Percentiles rank a stretch among this genome's conserved stretches.
Evolutionary conservation across 306 rosid species (phyloP).

Genomic region (Quillaja saponaria): DNA sequence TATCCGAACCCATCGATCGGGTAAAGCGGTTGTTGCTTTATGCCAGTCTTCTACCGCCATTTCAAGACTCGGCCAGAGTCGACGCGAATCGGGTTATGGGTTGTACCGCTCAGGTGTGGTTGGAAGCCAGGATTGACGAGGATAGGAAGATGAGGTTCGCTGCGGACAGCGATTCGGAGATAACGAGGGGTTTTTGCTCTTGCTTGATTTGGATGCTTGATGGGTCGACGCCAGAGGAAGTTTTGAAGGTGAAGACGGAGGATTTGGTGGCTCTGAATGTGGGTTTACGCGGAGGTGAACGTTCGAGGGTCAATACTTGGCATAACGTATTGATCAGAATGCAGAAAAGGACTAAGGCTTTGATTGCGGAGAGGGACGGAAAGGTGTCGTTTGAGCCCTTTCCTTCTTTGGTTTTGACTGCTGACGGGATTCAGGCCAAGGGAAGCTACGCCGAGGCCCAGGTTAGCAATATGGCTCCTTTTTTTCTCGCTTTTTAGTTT

Average conservation of each 20-base stretch:
- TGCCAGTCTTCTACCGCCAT: slow-evolving; percentile 42
- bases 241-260: slow-evolving; percentile 54
- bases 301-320: slow-evolving; percentile 93
- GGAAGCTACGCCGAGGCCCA: slow-evolving; percentile 95
- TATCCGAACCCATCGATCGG: slow-evolving; percentile 66
- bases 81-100: slow-evolving; percentile 93
- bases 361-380: slow-evolving; percentile 71
- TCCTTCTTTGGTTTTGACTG: slow-evolving; percentile 68
- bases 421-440: slow-evolving; percentile 69
- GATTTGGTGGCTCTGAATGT: slow-evolving; percentile 71
- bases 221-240: slow-evolving; percentile 70
- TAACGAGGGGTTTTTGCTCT: slow-evolving; percentile 71
- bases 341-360: slow-evolving; percentile 77
- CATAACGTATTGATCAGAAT: slow-evolving; percentile 78
- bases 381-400: slow-evolving; percentile 59
- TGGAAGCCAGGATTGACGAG: slow-evolving; percentile 51
- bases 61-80: slow-evolving; percentile 46
- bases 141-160: slow-evolving; percentile 65
- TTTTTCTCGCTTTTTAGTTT: not conserved
- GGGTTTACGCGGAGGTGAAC: slow-evolving; percentile 51
- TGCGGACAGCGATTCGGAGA: slow-evolving; percentile 93
- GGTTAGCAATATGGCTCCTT: slow-evolving; percentile 46
- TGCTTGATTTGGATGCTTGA: slow-evolving; percentile 75
- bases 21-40: slow-evolving; percentile 59
- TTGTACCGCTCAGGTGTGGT: slow-evolving; percentile 91